These are phyloP conservation scores for Ogataea hybrid DNA, from an alignment of 1,139 yeast genomes.

Conservation along the genomic window DNA sequence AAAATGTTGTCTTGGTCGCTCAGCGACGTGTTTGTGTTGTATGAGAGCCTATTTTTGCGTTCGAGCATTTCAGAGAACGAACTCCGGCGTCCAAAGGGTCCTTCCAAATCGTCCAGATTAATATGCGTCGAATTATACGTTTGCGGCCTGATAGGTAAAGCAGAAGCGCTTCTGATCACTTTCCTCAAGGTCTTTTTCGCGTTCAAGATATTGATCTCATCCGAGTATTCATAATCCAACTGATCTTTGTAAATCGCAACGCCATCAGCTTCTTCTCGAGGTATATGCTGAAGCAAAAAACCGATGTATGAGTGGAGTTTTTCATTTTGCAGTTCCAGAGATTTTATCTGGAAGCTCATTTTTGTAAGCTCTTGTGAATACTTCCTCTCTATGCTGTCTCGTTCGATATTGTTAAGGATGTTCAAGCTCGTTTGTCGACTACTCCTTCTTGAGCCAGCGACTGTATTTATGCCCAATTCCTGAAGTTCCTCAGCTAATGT, in stretches of 20 bases:
- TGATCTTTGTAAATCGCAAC: constrained; percentile 17
- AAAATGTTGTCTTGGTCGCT: constrained; percentile 18
- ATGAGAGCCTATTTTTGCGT: constrained; percentile 16
- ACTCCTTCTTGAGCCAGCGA: constrained; percentile 16
- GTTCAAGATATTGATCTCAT: constrained; percentile 48
- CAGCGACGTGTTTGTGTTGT: constrained; percentile 17
- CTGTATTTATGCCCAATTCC: constrained; percentile 5
- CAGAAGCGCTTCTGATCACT: constrained; percentile 38
- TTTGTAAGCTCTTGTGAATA: constrained; percentile 52
- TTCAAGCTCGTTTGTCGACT: constrained; percentile 25
- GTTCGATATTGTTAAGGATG: constrained; percentile 32
- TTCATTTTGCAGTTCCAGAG: constrained; percentile 54
- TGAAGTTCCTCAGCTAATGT: constrained; percentile 22
- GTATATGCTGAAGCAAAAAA: constrained; percentile 48
- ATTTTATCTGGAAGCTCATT: constrained; percentile 52
- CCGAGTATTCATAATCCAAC: constrained; percentile 46
- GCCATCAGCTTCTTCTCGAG: constrained; percentile 9
- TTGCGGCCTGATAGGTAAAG: constrained; percentile 34
- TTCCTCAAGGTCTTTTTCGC: constrained; percentile 34
- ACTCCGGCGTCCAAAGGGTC: constrained; percentile 9
- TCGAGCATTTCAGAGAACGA: constrained; percentile 13
- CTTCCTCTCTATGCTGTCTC: constrained; percentile 26
- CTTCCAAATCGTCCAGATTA: constrained; percentile 11
- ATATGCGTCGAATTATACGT: constrained; percentile 2
- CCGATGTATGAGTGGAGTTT: constrained; percentile 57